Evolutionary conservation across 345 rosid genomes (phyloP), one percentile per base, ranked within the genome.

Genomic region (Heritiera littoralis): DNA sequence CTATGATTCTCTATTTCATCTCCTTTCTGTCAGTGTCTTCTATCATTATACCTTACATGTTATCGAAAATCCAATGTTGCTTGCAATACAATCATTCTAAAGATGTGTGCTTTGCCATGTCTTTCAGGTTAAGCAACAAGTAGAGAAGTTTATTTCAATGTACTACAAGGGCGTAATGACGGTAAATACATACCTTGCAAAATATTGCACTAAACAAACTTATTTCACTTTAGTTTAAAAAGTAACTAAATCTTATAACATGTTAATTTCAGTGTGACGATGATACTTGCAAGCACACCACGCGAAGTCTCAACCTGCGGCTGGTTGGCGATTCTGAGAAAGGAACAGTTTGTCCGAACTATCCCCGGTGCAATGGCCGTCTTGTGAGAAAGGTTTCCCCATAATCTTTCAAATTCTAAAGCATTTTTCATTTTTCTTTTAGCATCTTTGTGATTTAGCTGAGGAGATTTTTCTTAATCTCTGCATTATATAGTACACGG

Each of bases 291-390:
- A 89, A 92, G 85, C 88, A 87, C 82, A 87, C 92, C 0, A 92
- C 99, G 1, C 88, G 97, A 6, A 77, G 92, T 73, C 85, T 89
- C 72, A 94, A 83, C 86, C 78, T 88, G 79, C 90, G 87, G 74
- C 79, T 94, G 81, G 60, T 94, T 6, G 97, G 98, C 66, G 98
- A 92, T 77, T 88, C 91, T 23, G 99, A 94, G 79, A 87, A 85
- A n/a, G 99, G 99, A 74, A 96, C 99, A n/a, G 92, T 92, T 80
- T 96, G 99, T 84, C 95, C 98, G 38, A 93, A 89, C 81, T 91
- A 96, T 83, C 99, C 99, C 45, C 92, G 89, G 71, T 96, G 99
- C 73, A 89, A 88, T 20, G 99, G 99, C 5, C 90, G 81, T 77
- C 98, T 96, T 60, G 70, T 86, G 72, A 84, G 93, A 89, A 90